Base-by-base conservation (phyloP, 2,329 filamentous ascomycete genomes). In the Alternaria consortialis region DNA sequence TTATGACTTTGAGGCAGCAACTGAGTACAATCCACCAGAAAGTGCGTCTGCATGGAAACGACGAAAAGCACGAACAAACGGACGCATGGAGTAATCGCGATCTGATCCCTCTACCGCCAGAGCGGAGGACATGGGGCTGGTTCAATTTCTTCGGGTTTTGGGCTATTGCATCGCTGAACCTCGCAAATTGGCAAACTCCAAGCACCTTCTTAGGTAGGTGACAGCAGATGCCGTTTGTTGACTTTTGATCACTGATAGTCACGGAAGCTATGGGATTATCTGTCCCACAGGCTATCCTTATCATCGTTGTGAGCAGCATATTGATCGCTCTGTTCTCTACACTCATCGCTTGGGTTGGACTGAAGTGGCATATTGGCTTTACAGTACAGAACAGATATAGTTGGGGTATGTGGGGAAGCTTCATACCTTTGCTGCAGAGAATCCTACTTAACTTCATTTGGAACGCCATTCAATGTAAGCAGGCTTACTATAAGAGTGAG, bases 381-480 rank as follows among this genome's bases (percentile, higher is more conserved):
- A 84, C 82, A 0, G 74, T 84, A 13, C 82, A 84, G 66, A 84
- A 83, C 63, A 77, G 84, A 6, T 84, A 78, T 63, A 81, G 80
- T 7, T 85, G 83, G 83, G 83, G 83, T 4, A 68, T 84, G 71
- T 75, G 80, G 31, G 83, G 78, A 2, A 82, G 80, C 46, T 85
- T 84, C 53, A 82, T 85, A 32, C 82, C 83, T 0, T 71, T 84
- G 15, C 61, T 81, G 7, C 82, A 84, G 66, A 79, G 84, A 2
- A 79, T 83, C 17, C 50, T 85, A 50, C 75, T 85, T 8, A 84
- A 84, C 65, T 84, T 85, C 56, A 83, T 85, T 44, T 85, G 83
- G 83, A 82, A 79, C 37, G 80, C 82, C 5, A 74, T 83, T 0
- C 82, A 84, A 63, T 83, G 79, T 81, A 77, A 27, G 74, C 80